Base-by-base conservation (phyloP, 768 basidiomycete species). In the Macrolepiota fuliginosa region DNA sequence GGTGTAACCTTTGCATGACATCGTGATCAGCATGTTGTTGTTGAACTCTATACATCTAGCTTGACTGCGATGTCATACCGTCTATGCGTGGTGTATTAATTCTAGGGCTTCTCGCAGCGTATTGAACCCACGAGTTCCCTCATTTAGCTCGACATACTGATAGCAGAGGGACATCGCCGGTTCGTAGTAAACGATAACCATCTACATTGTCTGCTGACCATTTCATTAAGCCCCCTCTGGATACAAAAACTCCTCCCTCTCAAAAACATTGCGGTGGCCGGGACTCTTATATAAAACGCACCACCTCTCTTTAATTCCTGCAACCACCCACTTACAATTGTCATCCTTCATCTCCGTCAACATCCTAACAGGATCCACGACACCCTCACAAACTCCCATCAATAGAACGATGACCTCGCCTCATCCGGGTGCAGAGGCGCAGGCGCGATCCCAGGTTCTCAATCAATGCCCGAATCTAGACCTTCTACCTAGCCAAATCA, bases 401-500 rank as follows among this genome's bases (percentile, higher is more conserved):
- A 61, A 61, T 36, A 53, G 54, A 17, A 3, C 29, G 7, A 45
- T 45, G 42, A 45, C 54, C 60, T 61, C 60, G 24, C 9, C 54
- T 9, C 45, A 61, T 61, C 46, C 39, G 35, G 54, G 32, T 25
- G 45, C 53, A 55, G 46, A 39, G 36, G 4, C 36, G 11, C 53
- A 54, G 17, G 11, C 24, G 35, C 60, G 27, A 61, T 55, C 53
- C 53, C 62, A 52, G 56, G 56, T 53, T 57, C 55, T 37, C 36
- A 49, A 51, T 47, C 36, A 49, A 49, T 50, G 56, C n/a, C 40
- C 51, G 42, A 42, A 62, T 35, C 56, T 49, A 52, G 50, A 40
- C 10, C 63, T 57, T 39, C 58, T 63, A 42, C 72, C 73, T 35
- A 63, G 64, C 24, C 67, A 68, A 45, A 73, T 74, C 52, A 67